A percentile compares a stretch with the other conserved stretches of the same genome.
These are phyloP conservation scores for Russula vinacea DNA, from an alignment of 768 basidiomycete genomes.

Conservation along the genomic window DNA sequence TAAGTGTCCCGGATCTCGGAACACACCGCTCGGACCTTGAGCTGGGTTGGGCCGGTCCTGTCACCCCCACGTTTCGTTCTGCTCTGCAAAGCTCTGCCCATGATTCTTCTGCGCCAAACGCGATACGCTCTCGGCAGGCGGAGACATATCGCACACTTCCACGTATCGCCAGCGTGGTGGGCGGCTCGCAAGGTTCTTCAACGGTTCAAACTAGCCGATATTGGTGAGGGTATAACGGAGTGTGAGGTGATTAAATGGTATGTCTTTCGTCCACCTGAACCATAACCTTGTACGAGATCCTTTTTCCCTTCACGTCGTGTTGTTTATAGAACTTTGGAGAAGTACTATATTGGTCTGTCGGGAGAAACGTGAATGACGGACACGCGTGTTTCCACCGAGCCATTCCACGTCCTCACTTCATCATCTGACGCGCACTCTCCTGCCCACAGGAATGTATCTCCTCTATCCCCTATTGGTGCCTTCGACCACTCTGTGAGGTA, in stretches of 20 bases:
- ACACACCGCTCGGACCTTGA: not conserved
- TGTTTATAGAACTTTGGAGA: not conserved
- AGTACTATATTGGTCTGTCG: not conserved
- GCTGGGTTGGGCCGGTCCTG: not conserved
- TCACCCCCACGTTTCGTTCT: not conserved
- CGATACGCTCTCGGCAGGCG: conserved; percentile 11
- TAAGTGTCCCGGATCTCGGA: not conserved
- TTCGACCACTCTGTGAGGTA: conserved; percentile 82
- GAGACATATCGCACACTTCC: conserved; percentile 34
- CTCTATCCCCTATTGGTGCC: conserved; percentile 47
- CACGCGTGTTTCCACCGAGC: not conserved
- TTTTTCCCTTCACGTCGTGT: not conserved
- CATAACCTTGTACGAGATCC: not conserved
- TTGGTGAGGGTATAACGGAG: conserved; percentile 89
- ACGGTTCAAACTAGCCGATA: conserved; percentile 76
- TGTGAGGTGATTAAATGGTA: conserved; percentile 87
- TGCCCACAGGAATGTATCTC: conserved; percentile 61
- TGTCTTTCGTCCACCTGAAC: conserved; percentile 28
- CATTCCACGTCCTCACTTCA: conserved; percentile 18
- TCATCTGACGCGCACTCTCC: not conserved
- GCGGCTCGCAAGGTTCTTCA: conserved; percentile 43
- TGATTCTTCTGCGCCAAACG: conserved; percentile 18
- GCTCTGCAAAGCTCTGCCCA: conserved; percentile 2
- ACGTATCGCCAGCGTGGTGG: conserved; percentile 36
- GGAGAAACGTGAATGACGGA: not conserved